Evolutionary conservation across 108 stramenopile genomes (phyloP).

Genomic region (Cyclotella baltica): DNA sequence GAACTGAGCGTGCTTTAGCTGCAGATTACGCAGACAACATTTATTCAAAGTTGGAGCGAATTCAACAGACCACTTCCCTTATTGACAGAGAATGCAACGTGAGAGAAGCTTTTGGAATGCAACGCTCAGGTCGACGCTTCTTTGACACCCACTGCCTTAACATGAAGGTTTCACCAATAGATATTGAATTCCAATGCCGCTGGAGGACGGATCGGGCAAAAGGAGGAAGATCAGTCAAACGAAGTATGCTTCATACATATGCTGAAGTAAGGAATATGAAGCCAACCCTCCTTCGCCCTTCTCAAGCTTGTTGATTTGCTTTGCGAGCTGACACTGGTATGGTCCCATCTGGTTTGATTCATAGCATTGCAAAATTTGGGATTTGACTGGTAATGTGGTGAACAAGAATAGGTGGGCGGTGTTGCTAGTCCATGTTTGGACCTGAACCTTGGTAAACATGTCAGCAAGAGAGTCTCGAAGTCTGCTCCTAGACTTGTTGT

Average conservation of each 20-base stretch:
- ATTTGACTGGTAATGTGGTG: too few species aligned
- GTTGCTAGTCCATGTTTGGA: too few species aligned
- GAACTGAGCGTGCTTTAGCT: neutral
- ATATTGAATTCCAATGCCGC: too few species aligned
- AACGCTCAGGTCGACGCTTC: slow-evolving; percentile 5
- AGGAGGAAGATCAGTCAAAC: neutral
- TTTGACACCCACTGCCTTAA: too few species aligned
- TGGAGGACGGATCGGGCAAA: slow-evolving; percentile 11
- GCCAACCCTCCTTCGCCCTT: neutral
- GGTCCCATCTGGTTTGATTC: too few species aligned
- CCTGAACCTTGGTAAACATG: too few species aligned
- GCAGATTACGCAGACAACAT: neutral
- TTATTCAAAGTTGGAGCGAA: neutral
- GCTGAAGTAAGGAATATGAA: slow-evolving; percentile 6
- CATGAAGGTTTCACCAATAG: too few species aligned
- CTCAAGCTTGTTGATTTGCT: neutral
- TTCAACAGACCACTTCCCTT: slow-evolving; percentile 1
- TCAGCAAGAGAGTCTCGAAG: too few species aligned
- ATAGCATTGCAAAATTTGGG: too few species aligned
- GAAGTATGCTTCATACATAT: slow-evolving; percentile 1
- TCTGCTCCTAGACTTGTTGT: too few species aligned
- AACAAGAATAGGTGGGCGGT: too few species aligned
- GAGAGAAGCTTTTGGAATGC: slow-evolving; percentile 4
- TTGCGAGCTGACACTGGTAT: too few species aligned
- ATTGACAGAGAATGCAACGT: slow-evolving; percentile 1